phyloP scores from a whole-genome alignment of 768 basidiomycete species.

The Tricholoma furcatifolium region DNA sequence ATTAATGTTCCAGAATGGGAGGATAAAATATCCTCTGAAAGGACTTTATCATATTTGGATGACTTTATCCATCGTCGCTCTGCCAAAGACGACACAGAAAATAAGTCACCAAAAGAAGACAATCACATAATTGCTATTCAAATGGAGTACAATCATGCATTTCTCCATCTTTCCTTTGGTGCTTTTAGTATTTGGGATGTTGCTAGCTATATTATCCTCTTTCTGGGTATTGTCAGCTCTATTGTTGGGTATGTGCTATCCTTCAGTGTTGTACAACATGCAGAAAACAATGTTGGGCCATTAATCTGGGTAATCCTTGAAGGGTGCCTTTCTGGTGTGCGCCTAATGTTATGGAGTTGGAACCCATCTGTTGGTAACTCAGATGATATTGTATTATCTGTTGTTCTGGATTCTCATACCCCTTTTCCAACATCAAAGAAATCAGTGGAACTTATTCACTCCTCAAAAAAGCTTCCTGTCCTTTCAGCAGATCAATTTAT shows the following conservation, averaged over 20 bases:
- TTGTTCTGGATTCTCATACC: not conserved
- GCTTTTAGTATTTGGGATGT: not conserved
- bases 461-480: not conserved
- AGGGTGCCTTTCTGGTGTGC: conserved; percentile 8
- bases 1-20: too few relatives aligned
- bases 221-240: not conserved
- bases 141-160: not conserved
- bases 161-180: not conserved
- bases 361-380: conserved; percentile 9
- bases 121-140: not conserved
- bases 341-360: conserved; percentile 13
- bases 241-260: conserved; percentile 17
- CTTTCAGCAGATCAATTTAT: not conserved
- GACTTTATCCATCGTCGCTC: too few relatives aligned
- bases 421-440: not conserved
- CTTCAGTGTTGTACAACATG: conserved; percentile 14
- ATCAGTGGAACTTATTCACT: not conserved
- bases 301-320: conserved; percentile 15
- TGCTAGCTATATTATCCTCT: conserved; percentile 1
- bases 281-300: not conserved
- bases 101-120: too few relatives aligned
- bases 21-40: too few relatives aligned
- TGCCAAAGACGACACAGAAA: too few relatives aligned
- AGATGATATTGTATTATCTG: not conserved
- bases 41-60: too few relatives aligned